Evolutionary conservation across 2,329 filamentous ascomycete genomes (phyloP).

Genomic region (Metarhizium brunneum): DNA sequence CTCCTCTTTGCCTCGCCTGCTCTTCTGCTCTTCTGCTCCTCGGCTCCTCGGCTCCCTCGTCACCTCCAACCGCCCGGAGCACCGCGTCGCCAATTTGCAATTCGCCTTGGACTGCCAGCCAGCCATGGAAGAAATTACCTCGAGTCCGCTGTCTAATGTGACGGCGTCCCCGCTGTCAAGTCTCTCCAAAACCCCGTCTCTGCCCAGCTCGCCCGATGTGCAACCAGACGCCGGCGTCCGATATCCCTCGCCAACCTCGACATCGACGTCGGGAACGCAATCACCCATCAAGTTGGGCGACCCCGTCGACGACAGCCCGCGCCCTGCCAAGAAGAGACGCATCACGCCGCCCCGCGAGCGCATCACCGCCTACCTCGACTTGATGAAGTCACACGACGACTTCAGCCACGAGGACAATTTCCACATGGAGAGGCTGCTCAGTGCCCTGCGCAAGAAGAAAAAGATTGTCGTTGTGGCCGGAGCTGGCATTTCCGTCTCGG

Average conservation of each 20-base stretch:
- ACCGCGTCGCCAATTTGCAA: background rate
- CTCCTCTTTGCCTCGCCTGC: background rate
- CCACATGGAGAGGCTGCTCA: slow-evolving; percentile 63
- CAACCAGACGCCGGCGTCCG: slow-evolving; percentile 30
- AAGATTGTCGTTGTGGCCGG: slow-evolving; percentile 97
- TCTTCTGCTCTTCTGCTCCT: background rate
- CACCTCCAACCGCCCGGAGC: background rate
- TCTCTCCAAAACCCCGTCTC: slow-evolving; percentile 43
- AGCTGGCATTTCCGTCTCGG: slow-evolving; percentile 92
- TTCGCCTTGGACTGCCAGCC: background rate
- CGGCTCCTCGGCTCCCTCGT: too few relatives aligned
- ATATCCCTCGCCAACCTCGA: slow-evolving; percentile 43
- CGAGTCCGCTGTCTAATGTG: slow-evolving; percentile 14
- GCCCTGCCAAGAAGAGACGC: slow-evolving; percentile 68
- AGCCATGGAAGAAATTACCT: background rate
- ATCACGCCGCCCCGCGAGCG: slow-evolving; percentile 53
- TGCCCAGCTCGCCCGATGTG: slow-evolving; percentile 35
- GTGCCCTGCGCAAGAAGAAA: slow-evolving; percentile 74
- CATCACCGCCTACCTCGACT: slow-evolving; percentile 73
- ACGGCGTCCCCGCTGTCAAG: slow-evolving; percentile 37
- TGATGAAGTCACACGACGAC: slow-evolving; percentile 44
- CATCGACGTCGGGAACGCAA: slow-evolving; percentile 37
- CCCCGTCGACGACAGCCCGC: slow-evolving; percentile 44
- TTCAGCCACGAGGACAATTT: slow-evolving; percentile 31
- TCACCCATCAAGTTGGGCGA: slow-evolving; percentile 40